phyloP scores from a whole-genome alignment of 768 basidiomycete species.

The Tephrocybe sp. region DNA sequence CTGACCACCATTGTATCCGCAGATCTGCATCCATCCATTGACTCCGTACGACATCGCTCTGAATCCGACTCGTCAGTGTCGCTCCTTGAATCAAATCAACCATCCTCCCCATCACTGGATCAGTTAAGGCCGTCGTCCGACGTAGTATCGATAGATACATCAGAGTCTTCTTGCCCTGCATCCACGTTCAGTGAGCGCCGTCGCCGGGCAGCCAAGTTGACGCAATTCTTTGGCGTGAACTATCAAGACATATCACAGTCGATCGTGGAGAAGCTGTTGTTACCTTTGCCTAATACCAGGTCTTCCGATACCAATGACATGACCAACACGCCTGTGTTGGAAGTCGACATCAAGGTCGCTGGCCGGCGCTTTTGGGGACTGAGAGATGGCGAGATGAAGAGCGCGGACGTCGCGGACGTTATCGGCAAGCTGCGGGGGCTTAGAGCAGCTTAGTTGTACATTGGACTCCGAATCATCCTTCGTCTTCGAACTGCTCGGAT shows the following conservation, averaged over 20 bases:
- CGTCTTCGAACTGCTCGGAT: conserved; percentile 1
- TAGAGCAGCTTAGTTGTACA: conserved; percentile 24
- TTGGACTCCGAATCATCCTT: neutral
- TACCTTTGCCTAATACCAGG: neutral
- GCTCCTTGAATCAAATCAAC: neutral
- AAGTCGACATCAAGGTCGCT: conserved; percentile 40
- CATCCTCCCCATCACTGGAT: conserved; percentile 5
- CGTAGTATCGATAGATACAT: neutral
- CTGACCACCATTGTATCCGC: conserved; percentile 10
- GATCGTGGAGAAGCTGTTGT: conserved; percentile 9
- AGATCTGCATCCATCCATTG: conserved; percentile 1
- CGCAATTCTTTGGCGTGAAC: conserved; percentile 57
- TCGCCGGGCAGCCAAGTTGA: conserved; percentile 52
- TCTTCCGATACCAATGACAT: neutral
- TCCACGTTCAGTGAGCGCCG: conserved; percentile 21
- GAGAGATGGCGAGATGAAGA: conserved; percentile 29
- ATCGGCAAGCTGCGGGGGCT: conserved; percentile 44
- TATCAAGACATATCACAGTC: conserved; percentile 42
- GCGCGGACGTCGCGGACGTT: conserved; percentile 40
- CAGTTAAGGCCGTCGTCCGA: neutral
- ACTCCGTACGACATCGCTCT: conserved; percentile 13
- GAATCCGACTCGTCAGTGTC: conserved; percentile 11
- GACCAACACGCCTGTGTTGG: conserved; percentile 11
- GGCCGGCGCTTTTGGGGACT: conserved; percentile 42
- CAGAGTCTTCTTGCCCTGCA: conserved; percentile 3